These are phyloP conservation scores for Cytospora schulzeri DNA, from an alignment of 2,329 filamentous ascomycete species.

Conservation along the genomic window DNA sequence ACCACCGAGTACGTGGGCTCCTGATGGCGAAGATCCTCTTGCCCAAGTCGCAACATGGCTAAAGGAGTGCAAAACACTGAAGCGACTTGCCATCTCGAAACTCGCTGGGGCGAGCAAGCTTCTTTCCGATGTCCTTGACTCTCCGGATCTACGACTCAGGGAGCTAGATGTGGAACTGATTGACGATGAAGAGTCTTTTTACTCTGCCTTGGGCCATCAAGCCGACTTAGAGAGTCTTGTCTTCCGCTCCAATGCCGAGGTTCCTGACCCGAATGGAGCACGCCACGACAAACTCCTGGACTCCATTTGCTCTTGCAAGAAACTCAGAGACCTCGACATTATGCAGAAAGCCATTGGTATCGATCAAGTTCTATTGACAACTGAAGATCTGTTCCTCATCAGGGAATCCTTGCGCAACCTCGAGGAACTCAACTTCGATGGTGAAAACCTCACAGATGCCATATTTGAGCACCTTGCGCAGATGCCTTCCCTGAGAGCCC, in stretches of 20 bases:
- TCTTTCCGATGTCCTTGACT: slow-evolving; percentile 47
- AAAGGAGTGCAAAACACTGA: slow-evolving; percentile 47
- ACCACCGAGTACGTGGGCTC: slow-evolving; percentile 30
- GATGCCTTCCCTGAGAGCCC: slow-evolving; percentile 50
- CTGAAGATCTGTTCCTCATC: slow-evolving; percentile 52
- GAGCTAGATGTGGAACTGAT: slow-evolving; percentile 51
- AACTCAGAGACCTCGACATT: slow-evolving; percentile 56
- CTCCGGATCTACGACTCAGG: slow-evolving; percentile 47
- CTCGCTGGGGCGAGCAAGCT: slow-evolving; percentile 56
- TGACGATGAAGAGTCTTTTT: slow-evolving; percentile 53
- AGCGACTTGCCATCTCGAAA: slow-evolving; percentile 51
- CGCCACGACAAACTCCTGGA: slow-evolving; percentile 38
- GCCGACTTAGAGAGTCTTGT: slow-evolving; percentile 42
- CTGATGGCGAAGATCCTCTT: slow-evolving; percentile 32
- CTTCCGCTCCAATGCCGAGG: slow-evolving; percentile 30
- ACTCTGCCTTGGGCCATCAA: slow-evolving; percentile 54
- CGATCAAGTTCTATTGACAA: slow-evolving; percentile 47
- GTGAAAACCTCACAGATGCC: slow-evolving; percentile 52
- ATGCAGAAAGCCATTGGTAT: slow-evolving; percentile 37
- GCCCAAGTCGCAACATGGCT: slow-evolving; percentile 38
- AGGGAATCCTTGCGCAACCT: slow-evolving; percentile 48
- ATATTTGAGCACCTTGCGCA: slow-evolving; percentile 41
- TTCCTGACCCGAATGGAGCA: slow-evolving; percentile 32
- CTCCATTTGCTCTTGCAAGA: slow-evolving; percentile 52
- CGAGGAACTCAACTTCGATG: slow-evolving; percentile 59